Evolutionary conservation across 495 filamentous ascomycete species (phyloP).

Genomic region (Hypoxylon perforatum): DNA sequence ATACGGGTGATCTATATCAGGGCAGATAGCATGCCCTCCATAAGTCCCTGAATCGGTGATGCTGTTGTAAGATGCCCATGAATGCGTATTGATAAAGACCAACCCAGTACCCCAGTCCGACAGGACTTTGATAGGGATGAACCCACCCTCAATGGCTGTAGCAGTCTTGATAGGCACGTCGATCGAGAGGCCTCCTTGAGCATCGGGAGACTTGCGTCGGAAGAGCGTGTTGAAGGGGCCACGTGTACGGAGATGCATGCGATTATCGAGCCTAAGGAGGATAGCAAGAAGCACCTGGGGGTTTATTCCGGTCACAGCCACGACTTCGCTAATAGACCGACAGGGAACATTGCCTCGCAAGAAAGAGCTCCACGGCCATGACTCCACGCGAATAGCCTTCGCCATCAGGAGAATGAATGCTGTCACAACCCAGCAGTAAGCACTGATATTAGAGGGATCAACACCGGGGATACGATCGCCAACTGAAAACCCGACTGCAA

Average conservation of each 20-base stretch:
- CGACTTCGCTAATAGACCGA: conserved; percentile 42
- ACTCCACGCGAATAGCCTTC: conserved; percentile 42
- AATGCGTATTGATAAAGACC: conserved; percentile 9
- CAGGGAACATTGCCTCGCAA: conserved; percentile 42
- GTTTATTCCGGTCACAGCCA: conserved; percentile 39
- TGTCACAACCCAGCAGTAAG: conserved; percentile 47
- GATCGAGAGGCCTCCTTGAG: conserved; percentile 9
- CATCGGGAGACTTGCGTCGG: conserved; percentile 1
- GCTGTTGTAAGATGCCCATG: conserved; percentile 3
- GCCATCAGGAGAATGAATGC: conserved; percentile 46
- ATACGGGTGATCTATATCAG: conserved; percentile 4
- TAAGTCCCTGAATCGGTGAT: conserved; percentile 6
- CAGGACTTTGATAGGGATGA: conserved; percentile 7
- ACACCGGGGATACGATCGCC: conserved; percentile 41
- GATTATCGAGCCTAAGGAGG: conserved; percentile 43
- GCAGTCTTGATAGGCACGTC: conserved; percentile 16
- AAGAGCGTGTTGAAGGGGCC: conserved; percentile 32
- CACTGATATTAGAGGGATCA: conserved; percentile 50
- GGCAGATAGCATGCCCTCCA: conserved; percentile 8
- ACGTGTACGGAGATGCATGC: conserved; percentile 14
- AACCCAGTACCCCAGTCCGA: conserved; percentile 2
- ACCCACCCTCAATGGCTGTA: conserved; percentile 8
- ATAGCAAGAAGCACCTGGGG: conserved; percentile 44
- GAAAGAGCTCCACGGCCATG: conserved; percentile 52
- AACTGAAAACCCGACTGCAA: conserved; percentile 40